These are phyloP conservation scores for Oryza nivara DNA, from an alignment of 176 grass and related monocot genomes.

Conservation along the genomic window DNA sequence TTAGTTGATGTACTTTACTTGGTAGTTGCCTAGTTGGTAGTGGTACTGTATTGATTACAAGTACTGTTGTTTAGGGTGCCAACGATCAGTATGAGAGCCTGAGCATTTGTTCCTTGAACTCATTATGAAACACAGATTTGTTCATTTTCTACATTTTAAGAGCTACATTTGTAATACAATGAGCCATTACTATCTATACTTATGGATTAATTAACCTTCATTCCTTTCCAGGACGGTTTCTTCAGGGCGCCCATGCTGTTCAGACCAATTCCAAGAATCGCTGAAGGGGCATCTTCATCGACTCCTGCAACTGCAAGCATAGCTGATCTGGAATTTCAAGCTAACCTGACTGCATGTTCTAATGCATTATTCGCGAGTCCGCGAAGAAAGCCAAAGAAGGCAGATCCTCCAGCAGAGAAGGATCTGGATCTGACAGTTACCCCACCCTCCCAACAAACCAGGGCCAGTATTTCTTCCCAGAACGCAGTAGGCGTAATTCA, in stretches of 20 bases:
- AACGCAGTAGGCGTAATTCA: conserved; percentile 52
- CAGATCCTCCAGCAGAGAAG: conserved; percentile 38
- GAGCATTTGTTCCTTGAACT: neutral
- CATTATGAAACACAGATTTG: conserved; percentile 1
- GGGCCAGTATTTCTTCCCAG: conserved; percentile 55
- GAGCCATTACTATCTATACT: neutral
- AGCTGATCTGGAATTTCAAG: conserved; percentile 32
- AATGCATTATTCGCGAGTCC: conserved; percentile 39
- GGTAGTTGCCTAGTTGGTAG: neutral
- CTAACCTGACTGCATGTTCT: conserved; percentile 47
- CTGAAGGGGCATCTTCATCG: conserved; percentile 29
- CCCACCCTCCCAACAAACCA: conserved; percentile 51
- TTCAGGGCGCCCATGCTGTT: conserved; percentile 37
- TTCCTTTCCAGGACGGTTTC: conserved; percentile 46
- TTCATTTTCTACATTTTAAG: conserved; percentile 1
- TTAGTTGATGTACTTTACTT: neutral
- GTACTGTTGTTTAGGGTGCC: neutral
- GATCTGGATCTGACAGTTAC: conserved; percentile 58
- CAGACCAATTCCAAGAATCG: conserved; percentile 30
- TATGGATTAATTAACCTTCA: conserved; percentile 7
- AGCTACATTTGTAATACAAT: neutral
- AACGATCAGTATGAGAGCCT: neutral
- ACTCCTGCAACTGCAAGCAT: conserved; percentile 23
- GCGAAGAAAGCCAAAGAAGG: conserved; percentile 4
- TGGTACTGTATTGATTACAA: neutral